These are phyloP conservation scores for Saturnispora bothae DNA, from an alignment of 805 yeast genomes.

Conservation along the genomic window DNA sequence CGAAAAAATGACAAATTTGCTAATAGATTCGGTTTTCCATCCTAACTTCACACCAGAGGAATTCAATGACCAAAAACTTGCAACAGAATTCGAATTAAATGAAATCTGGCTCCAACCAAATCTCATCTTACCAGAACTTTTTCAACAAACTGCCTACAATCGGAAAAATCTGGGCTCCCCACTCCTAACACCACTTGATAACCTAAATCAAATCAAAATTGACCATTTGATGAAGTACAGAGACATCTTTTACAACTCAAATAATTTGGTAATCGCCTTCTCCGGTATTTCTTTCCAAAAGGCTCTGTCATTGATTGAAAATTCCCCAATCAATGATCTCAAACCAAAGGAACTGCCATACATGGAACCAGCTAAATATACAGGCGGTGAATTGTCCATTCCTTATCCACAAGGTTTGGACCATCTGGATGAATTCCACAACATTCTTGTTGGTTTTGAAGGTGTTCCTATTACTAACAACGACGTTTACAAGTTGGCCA, in stretches of 20 bases:
- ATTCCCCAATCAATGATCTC: conserved; percentile 62
- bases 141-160: conserved; percentile 72
- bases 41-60: conserved; percentile 66
- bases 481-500: conserved; percentile 84
- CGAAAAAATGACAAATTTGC: conserved; percentile 62
- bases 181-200: conserved; percentile 65
- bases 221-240: conserved; percentile 49
- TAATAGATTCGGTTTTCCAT: conserved; percentile 65
- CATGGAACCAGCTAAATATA: conserved; percentile 36
- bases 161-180: conserved; percentile 78
- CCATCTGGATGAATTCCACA: conserved; percentile 68
- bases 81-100: conserved; percentile 71
- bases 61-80: conserved; percentile 56
- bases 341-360: conserved; percentile 11
- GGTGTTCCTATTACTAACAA: conserved; percentile 75
- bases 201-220: conserved; percentile 44
- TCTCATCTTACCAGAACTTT: conserved; percentile 75
- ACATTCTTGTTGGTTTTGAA: conserved; percentile 80
- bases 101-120: conserved; percentile 82
- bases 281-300: conserved; percentile 68
- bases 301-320: conserved; percentile 55
- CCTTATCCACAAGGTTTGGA: conserved; percentile 50
- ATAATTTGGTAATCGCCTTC: conserved; percentile 74
- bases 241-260: conserved; percentile 60
- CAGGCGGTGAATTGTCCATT: conserved; percentile 48